These are phyloP conservation scores for Fraxinus paxiana DNA, from an alignment of 305 asterid genomes.

Conservation along the genomic window DNA sequence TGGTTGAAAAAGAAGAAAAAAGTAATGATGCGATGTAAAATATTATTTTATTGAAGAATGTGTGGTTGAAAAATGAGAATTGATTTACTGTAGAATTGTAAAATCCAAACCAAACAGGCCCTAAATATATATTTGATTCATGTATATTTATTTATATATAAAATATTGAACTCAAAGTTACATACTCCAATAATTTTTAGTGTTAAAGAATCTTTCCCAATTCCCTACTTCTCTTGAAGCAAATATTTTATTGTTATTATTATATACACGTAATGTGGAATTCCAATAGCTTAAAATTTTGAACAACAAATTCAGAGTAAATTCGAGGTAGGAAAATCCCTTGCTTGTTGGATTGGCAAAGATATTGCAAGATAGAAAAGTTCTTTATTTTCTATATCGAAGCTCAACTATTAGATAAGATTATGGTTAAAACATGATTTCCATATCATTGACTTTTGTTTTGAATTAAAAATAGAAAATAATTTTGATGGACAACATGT, in stretches of 20 bases:
- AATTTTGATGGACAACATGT: neutral
- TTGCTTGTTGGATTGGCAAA: neutral
- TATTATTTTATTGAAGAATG: too few relatives aligned
- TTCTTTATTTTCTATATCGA: neutral
- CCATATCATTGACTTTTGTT: neutral
- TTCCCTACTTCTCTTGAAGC: neutral
- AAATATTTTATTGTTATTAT: neutral
- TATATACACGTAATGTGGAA: neutral
- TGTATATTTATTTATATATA: too few relatives aligned
- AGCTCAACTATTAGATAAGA: neutral
- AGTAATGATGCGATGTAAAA: too few relatives aligned
- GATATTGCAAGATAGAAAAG: neutral
- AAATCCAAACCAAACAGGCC: too few relatives aligned
- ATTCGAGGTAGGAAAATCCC: neutral
- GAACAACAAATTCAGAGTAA: neutral
- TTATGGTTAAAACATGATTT: neutral
- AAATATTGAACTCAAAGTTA: too few relatives aligned
- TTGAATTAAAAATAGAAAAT: neutral
- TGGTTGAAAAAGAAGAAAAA: too few relatives aligned
- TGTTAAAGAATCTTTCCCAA: neutral
- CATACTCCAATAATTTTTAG: neutral
- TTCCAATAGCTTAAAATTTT: neutral
- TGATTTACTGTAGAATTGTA: too few relatives aligned
- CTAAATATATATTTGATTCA: neutral
- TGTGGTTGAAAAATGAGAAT: too few relatives aligned